Conservation (phyloP, 345 rosid species). For the Salix caprea region DNA sequence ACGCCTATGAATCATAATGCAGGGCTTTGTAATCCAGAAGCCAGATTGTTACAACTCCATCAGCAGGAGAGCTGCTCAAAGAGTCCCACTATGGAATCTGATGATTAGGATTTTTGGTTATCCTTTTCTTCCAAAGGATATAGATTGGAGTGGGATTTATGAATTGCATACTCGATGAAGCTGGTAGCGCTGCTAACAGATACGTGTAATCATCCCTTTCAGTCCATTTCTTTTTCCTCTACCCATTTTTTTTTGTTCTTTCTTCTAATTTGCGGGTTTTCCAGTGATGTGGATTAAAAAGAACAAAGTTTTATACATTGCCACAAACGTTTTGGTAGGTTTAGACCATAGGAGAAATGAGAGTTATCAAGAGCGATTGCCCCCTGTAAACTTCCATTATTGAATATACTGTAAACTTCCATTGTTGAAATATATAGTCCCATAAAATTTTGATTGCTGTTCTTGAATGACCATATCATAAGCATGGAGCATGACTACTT, state of each 20-base stretch:
- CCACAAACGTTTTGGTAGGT: neutral
- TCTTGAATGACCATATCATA: neutral
- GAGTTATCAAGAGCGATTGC: neutral
- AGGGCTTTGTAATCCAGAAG: slow-evolving; percentile 84
- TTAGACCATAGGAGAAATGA: slow-evolving; percentile 7
- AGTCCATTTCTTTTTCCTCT: neutral
- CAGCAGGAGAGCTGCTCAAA: slow-evolving; percentile 62
- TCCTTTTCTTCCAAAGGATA: neutral
- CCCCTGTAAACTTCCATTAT: slow-evolving; percentile 9
- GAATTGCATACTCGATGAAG: neutral
- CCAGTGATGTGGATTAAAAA: neutral
- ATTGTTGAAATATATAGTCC: neutral
- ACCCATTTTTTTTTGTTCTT: neutral
- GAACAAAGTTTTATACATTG: neutral
- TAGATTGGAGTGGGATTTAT: neutral
- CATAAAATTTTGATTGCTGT: neutral
- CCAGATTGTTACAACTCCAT: slow-evolving; percentile 74
- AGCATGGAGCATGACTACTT: neutral
- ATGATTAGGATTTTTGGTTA: slow-evolving; percentile 34
- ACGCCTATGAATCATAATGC: slow-evolving; percentile 9
- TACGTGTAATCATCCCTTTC: neutral
- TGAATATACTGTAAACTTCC: slow-evolving; percentile 4
- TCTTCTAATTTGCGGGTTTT: slow-evolving; percentile 1
- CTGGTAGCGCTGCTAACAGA: slow-evolving; percentile 7
- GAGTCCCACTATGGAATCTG: slow-evolving; percentile 68